Percentiles rank a stretch among this genome's conserved stretches.
phyloP scores from a whole-genome alignment of 2,329 filamentous ascomycete genomes.

The Xylariales sp. region DNA sequence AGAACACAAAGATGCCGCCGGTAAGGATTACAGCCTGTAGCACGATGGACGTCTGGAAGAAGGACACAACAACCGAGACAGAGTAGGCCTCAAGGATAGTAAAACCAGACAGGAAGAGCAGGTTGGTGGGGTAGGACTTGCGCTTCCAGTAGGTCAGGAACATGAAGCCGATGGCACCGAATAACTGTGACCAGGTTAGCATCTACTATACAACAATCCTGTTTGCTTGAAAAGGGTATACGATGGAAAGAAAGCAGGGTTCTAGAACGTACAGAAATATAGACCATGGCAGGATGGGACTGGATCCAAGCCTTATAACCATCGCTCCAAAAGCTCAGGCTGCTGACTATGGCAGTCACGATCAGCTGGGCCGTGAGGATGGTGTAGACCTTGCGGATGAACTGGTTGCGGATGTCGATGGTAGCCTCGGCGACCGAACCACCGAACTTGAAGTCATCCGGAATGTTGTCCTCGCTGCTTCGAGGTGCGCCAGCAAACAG shows the following conservation, averaged over 20 bases:
- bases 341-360: slow-evolving; percentile 74
- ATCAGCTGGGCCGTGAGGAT: slow-evolving; percentile 95
- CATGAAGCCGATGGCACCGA: slow-evolving; percentile 81
- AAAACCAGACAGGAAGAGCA: slow-evolving; percentile 87
- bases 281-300: slow-evolving; percentile 76
- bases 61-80: slow-evolving; percentile 87
- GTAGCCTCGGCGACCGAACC: slow-evolving; percentile 91
- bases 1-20: slow-evolving; percentile 73
- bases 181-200: slow-evolving; percentile 41
- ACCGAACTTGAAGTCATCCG: slow-evolving; percentile 99
- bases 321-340: slow-evolving; percentile 78
- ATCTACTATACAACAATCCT: no score
- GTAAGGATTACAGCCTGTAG: slow-evolving; percentile 89
- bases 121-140: slow-evolving; percentile 90
- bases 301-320: slow-evolving; percentile 87
- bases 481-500: slow-evolving; percentile 67
- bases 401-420: slow-evolving; percentile 93
- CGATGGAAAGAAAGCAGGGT: no score
- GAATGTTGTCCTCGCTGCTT: slow-evolving; percentile 82
- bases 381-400: slow-evolving; percentile 94
- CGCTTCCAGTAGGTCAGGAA: slow-evolving; percentile 91
- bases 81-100: slow-evolving; percentile 91
- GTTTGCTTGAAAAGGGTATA: no score
- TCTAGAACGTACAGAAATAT: slow-evolving; percentile 62
- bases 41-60: slow-evolving; percentile 80